These are phyloP conservation scores for Aechmea fasciata DNA, from an alignment of 176 grass and related monocot genomes.

Conservation along the genomic window DNA sequence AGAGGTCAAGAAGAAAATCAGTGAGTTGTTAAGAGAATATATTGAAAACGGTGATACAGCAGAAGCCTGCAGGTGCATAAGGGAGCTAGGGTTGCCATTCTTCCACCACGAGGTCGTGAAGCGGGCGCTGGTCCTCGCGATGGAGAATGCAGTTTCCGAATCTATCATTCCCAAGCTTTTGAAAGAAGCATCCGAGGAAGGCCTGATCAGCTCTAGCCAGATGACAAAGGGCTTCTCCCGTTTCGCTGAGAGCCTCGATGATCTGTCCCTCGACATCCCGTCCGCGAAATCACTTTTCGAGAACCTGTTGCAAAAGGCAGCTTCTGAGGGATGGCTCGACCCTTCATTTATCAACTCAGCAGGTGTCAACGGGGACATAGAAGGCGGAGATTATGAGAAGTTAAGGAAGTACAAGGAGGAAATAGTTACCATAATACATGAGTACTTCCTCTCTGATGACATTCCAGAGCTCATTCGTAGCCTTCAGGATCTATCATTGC, in stretches of 20 bases:
- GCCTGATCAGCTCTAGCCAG: slow-evolving; percentile 86
- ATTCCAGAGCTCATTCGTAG: slow-evolving; percentile 64
- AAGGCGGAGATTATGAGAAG: slow-evolving; percentile 58
- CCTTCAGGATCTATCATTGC: slow-evolving; percentile 60
- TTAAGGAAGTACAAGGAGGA: slow-evolving; percentile 75
- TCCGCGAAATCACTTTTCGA: slow-evolving; percentile 68
- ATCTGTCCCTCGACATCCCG: slow-evolving; percentile 88
- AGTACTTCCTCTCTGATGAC: slow-evolving; percentile 91
- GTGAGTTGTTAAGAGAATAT: slow-evolving; percentile 86
- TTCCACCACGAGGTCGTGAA: slow-evolving; percentile 98
- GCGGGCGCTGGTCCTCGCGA: slow-evolving; percentile 66
- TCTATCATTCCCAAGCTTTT: slow-evolving; percentile 52
- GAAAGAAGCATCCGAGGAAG: slow-evolving; percentile 80
- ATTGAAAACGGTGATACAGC: slow-evolving; percentile 60
- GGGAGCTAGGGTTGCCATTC: slow-evolving; percentile 83
- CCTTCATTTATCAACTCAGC: slow-evolving; percentile 33
- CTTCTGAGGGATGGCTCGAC: slow-evolving; percentile 76
- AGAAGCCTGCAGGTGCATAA: slow-evolving; percentile 90
- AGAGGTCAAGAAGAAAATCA: slow-evolving; percentile 71
- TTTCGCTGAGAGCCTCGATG: slow-evolving; percentile 65
- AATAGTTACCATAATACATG: slow-evolving; percentile 77
- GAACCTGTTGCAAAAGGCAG: slow-evolving; percentile 49
- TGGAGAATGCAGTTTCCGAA: slow-evolving; percentile 76
- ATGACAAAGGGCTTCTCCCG: slow-evolving; percentile 80
- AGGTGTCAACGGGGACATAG: slow-evolving; percentile 28